Base-by-base conservation (phyloP, 306 rosid species). In the Prunus kanzakura region DNA sequence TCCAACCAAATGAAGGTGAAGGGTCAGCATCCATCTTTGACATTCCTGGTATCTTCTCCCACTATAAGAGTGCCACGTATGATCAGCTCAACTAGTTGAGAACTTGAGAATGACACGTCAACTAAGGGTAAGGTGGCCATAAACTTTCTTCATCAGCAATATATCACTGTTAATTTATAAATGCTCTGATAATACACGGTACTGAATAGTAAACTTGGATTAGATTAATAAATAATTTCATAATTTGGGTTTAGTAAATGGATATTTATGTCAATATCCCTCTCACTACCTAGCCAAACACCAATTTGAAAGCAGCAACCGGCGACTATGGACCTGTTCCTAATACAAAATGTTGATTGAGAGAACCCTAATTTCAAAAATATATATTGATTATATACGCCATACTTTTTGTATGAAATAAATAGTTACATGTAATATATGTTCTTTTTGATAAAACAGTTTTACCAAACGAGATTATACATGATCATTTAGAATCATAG, bases 61-160 rank as follows among this genome's bases (percentile, higher is more conserved):
- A 71, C 81, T 23, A 73, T 64, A 77, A 4, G 32, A 64, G 27
- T 71, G 79, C 76, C 72, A 70, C 66, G 23, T 81, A 75, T 38
- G 75, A 74, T 25, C 55, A 14, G 13, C 52, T 45, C n/a, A 56
- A 72, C 67, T 0, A 3, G 22, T 57, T 27, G 76, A 66, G 75
- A 85, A 1, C 10, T 57, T 27, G 76, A 66, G 73, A 85, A 80
- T 74, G 89, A 88, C 85, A 73, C 78, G 79, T 84, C 84, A 87
- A 92, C 90, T 81, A 86, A 75, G 76, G 57, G 65, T 54, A 58
- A 20, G 81, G 76, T 67, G 80, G 79, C 84, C 84, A 63, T 54
- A 46, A 16, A 9, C 7, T 52, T 54, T 72, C 58, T 54, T 72
- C 58, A 57, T 14, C 57, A 43, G 11, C 27, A 8, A 4, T 54